Evolutionary conservation across 352 stramenopile species (phyloP).

Genomic region (Globisporangium nagaii): DNA sequence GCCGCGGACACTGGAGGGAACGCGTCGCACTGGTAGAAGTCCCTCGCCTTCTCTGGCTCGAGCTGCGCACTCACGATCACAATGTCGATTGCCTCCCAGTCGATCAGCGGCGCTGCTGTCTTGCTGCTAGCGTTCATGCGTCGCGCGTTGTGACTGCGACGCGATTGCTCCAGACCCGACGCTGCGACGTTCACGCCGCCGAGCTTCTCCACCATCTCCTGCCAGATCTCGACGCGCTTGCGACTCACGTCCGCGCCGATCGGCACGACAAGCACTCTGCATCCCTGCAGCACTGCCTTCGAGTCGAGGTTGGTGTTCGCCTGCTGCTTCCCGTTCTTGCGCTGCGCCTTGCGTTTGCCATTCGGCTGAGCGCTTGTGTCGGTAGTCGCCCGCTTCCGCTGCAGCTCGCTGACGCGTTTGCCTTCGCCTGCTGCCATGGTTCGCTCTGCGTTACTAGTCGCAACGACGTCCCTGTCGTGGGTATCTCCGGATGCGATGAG

Average conservation of each 20-base stretch:
- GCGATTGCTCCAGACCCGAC: neutral
- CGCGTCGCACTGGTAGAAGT: slow-evolving; percentile 21
- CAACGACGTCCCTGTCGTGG: neutral
- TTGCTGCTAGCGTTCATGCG: neutral
- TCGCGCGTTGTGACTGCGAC: neutral
- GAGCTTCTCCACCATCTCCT: slow-evolving; percentile 46
- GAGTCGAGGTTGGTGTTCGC: neutral
- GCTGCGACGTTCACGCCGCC: slow-evolving; percentile 22
- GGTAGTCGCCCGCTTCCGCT: neutral
- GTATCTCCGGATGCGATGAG: neutral
- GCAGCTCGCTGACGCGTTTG: neutral
- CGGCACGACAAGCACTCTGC: slow-evolving; percentile 45
- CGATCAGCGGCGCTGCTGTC: slow-evolving; percentile 7
- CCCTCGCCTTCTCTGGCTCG: slow-evolving; percentile 23
- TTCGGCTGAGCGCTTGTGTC: neutral
- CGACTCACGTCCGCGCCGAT: slow-evolving; percentile 60
- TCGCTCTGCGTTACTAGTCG: neutral
- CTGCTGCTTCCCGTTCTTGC: slow-evolving; percentile 14
- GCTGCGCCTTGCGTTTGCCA: neutral
- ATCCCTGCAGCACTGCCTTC: slow-evolving; percentile 21
- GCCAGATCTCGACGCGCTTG: slow-evolving; percentile 59
- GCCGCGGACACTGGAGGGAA: slow-evolving; percentile 23
- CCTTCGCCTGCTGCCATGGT: neutral
- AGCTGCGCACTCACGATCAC: slow-evolving; percentile 43
- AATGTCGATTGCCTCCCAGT: slow-evolving; percentile 41